A percentile compares a stretch with the other conserved stretches of the same genome.
Evolutionary conservation across 805 yeast species (phyloP).

Genomic region (Teunomyces stri): DNA sequence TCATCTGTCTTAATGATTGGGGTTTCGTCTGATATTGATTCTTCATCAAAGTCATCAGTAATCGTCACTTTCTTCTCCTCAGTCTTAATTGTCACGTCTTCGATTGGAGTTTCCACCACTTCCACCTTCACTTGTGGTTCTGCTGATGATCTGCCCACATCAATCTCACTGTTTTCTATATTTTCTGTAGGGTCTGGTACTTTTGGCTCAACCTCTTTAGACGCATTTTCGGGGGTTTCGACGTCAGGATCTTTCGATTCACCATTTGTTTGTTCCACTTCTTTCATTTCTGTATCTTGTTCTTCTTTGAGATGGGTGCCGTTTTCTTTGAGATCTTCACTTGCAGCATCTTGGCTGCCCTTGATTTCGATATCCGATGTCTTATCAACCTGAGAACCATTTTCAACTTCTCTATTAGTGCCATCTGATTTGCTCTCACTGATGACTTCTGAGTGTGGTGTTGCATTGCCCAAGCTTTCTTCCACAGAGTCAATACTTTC

Average conservation of each 20-base stretch:
- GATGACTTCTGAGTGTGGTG: too few relatives aligned
- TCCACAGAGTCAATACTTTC: too few relatives aligned
- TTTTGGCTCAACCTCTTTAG: not conserved
- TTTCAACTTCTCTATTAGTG: too few relatives aligned
- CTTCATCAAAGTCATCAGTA: not conserved
- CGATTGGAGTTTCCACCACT: not conserved
- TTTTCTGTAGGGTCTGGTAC: not conserved
- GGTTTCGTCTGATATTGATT: not conserved
- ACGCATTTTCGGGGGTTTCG: too few relatives aligned
- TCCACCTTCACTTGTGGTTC: conserved; percentile 1
- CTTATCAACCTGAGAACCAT: too few relatives aligned
- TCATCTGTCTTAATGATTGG: not conserved
- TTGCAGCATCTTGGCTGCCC: not conserved
- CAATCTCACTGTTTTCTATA: not conserved
- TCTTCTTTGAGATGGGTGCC: not conserved
- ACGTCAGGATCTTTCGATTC: not conserved
- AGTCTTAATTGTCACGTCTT: not conserved
- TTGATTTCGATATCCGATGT: too few relatives aligned
- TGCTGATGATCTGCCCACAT: not conserved
- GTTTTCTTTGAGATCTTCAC: not conserved
- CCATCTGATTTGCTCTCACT: too few relatives aligned
- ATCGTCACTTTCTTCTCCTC: not conserved
- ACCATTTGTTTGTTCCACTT: not conserved
- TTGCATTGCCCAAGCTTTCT: too few relatives aligned
- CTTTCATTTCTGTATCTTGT: conserved; percentile 18